Base-by-base conservation (phyloP, 768 basidiomycete genomes). In the Trametes coccinea region DNA sequence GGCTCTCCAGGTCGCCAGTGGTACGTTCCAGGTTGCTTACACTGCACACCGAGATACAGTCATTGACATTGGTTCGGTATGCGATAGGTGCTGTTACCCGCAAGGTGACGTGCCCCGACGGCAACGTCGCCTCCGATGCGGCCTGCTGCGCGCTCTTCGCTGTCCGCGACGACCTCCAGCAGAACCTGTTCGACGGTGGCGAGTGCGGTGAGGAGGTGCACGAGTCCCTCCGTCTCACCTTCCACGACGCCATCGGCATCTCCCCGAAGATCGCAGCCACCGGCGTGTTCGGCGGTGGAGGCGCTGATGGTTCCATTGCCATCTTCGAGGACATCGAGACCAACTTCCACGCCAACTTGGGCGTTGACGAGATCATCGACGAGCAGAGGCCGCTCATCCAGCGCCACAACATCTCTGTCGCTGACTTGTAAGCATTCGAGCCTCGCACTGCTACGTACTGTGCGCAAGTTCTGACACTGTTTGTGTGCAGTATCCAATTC, bases 401-500 rank as follows among this genome's bases (percentile, higher is more conserved):
- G 27, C 51, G 59, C 27, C 52, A 53, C 59, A 60, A 60, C 59
- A 53, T 60, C 59, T 44, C 59, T 47, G 52, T 51, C 34, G 59
- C 52, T 22, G 59, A 60, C 37, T 60, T 60, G 59, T 60, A 31
- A 58, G 78, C 70, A 11, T 66, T 63, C 3, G 65, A 70, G n/a
- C 64, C 43, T 51, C 58, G 7, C 41, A 39, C 13, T 39, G 39
- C 39, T 4, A 43, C 41, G 34, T 37, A 6, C 34, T 37, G 34
- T 6, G 34, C 11, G 34, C 34, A 37, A 5, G 29, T 27, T 13
- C 45, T 49, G 16, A 50, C 16, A 17, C n/a, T n/a, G n/a, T 4
- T 22, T 16, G 10, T 17, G 8, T 27, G 1, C 41, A 77, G 74
- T 58, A 76, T 77, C 56, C 76, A 76, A 54, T 73, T 77, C 52